Base-by-base conservation (phyloP, 2,329 filamentous ascomycete genomes). In the Didymella segeticola region DNA sequence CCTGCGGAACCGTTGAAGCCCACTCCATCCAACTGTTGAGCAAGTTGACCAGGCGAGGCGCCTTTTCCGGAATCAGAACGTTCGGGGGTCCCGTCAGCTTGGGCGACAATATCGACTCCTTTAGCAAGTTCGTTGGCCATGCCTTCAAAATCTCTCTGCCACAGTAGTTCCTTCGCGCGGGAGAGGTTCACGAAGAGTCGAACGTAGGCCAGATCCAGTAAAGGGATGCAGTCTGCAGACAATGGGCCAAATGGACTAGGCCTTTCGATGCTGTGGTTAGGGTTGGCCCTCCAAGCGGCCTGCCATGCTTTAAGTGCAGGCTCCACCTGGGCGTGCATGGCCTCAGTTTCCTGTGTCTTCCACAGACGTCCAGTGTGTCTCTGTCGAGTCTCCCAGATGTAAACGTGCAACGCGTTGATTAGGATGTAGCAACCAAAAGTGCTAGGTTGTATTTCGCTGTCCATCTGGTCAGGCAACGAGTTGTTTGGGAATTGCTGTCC, bases 311-410 rank as follows among this genome's bases (percentile, higher is more conserved):
- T 89, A 57, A 99, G 79, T 2, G 93, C 93, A 10, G 93, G 93
- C 73, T 97, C 93, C 53, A 98, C 96, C 68, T 96, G 92, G 1
- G 89, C 86, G 72, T 97, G 93, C 92, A 98, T 96, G 60, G 92
- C 91, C 63, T 98, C 93, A 0, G 91, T 96, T 75, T 98, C 93
- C 61, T 93, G 89, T 27, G 88, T 86, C 2, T 92, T 96, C 93
- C 93, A 97, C 42, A 91, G 82, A 58, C 91, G 88, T 64, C 90
- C 92, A 64, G 93, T 88, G 64, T 97, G 93, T 46, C 92, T 83
- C 75, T 96, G 93, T 20, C 93, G 84, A 0, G 93, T 97, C 76
- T 98, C 93, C 95, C 95, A 98, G 37, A 98, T 97, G 74, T 96
- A 97, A 65, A 97, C 97, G 77, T 98, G 95, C 20, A 98, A 81